Evolutionary conservation across 2,329 filamentous ascomycete genomes (phyloP).

Genomic region (Akanthomyces muscarius): DNA sequence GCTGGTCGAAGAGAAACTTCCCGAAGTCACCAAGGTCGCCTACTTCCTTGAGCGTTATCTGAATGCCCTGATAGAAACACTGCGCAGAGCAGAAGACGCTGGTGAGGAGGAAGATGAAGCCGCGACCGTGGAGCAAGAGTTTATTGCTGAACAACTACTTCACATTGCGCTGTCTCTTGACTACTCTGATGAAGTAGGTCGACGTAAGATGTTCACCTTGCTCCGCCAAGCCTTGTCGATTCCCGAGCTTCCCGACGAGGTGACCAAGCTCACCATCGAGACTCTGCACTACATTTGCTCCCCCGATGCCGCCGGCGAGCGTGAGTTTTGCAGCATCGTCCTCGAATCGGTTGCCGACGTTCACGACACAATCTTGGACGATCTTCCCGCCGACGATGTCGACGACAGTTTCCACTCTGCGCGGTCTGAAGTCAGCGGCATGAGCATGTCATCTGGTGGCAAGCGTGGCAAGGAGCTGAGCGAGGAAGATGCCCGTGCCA

Average conservation of each 20-base stretch:
- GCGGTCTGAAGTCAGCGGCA: constrained; percentile 73
- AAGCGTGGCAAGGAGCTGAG: constrained; percentile 45
- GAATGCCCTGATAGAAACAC: constrained; percentile 59
- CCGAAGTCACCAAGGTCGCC: constrained; percentile 86
- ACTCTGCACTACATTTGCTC: constrained; percentile 81
- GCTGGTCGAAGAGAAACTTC: constrained; percentile 86
- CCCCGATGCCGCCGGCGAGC: constrained; percentile 66
- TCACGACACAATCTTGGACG: constrained; percentile 84
- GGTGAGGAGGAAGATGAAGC: constrained; percentile 68
- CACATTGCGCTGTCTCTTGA: constrained; percentile 89
- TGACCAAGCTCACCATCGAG: constrained; percentile 82
- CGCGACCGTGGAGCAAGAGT: constrained; percentile 85
- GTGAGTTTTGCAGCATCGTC: constrained; percentile 79
- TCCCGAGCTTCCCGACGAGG: constrained; percentile 84
- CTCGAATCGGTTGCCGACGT: constrained; percentile 95
- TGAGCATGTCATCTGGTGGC: constrained; percentile 49
- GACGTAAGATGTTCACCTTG: constrained; percentile 91
- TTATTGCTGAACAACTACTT: constrained; percentile 90
- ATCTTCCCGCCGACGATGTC: constrained; percentile 52
- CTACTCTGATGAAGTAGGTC: constrained; percentile 95
- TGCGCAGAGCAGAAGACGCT: constrained; percentile 53
- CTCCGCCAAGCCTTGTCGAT: constrained; percentile 81
- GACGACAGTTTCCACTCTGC: constrained; percentile 88
- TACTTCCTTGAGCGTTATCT: constrained; percentile 83
- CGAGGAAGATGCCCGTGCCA: constrained; percentile 65